Evolutionary conservation across 2,329 filamentous ascomycete genomes (phyloP).

Genomic region (Cercospora sp.): DNA sequence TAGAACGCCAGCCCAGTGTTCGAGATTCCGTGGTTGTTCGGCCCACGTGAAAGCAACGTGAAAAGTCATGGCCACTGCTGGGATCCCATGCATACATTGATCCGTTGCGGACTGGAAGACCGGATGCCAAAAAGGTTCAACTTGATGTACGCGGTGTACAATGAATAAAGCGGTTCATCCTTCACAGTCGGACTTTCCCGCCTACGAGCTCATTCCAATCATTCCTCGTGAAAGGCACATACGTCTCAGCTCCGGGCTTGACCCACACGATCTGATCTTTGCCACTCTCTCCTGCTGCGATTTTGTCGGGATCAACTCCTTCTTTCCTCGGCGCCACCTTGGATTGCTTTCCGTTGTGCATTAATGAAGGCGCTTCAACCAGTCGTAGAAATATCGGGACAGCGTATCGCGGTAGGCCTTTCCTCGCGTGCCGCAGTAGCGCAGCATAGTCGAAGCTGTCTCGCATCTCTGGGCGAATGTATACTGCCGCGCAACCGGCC

Average conservation of each 20-base stretch:
- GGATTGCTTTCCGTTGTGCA: conserved; percentile 79
- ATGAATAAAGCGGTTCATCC: not conserved
- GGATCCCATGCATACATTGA: not conserved
- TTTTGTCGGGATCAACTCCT: conserved; percentile 60
- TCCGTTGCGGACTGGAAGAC: not conserved
- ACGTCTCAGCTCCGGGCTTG: conserved; percentile 49
- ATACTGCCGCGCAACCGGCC: conserved; percentile 75
- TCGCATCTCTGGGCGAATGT: conserved; percentile 53
- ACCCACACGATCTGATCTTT: conserved; percentile 54
- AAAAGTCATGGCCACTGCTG: not conserved
- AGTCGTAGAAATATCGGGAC: conserved; percentile 72
- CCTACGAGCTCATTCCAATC: conserved; percentile 52
- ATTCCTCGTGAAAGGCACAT: conserved; percentile 58
- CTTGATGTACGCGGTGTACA: not conserved
- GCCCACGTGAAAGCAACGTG: not conserved
- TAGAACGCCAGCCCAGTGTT: not conserved
- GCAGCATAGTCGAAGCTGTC: conserved; percentile 59
- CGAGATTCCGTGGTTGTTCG: not conserved
- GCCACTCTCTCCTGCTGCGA: conserved; percentile 48
- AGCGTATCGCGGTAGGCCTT: conserved; percentile 68
- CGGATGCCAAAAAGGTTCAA: not conserved
- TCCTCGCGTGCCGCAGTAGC: conserved; percentile 59
- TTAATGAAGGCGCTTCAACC: conserved; percentile 57
- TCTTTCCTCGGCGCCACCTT: conserved; percentile 69
- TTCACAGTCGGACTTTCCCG: conserved; percentile 25